Percentiles rank a stretch among this genome's conserved stretches.
Evolutionary conservation across 2,329 filamentous ascomycete genomes (phyloP).

Genomic region (Polytolypa hystricis): DNA sequence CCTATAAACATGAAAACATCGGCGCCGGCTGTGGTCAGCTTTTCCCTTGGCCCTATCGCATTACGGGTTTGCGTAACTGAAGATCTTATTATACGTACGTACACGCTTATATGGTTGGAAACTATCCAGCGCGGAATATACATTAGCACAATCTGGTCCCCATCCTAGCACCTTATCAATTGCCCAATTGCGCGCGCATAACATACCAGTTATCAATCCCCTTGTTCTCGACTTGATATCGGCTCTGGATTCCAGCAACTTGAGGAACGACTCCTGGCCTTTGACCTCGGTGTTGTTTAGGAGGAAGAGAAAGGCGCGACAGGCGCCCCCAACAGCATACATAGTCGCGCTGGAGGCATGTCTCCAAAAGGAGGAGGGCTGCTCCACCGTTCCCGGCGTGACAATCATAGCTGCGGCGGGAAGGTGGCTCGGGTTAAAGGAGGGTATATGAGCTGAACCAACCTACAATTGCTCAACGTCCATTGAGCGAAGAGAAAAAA

Average conservation of each 20-base stretch:
- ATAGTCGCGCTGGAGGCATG: slow-evolving; percentile 63
- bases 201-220: slow-evolving; percentile 71
- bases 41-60: slow-evolving; percentile 10
- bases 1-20: slow-evolving; percentile 41
- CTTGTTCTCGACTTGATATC: slow-evolving; percentile 55
- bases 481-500: not conserved
- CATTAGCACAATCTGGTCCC: slow-evolving; percentile 7
- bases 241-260: slow-evolving; percentile 61
- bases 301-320: slow-evolving; percentile 62
- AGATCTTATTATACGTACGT: slow-evolving; percentile 41
- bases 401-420: slow-evolving; percentile 23
- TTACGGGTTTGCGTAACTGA: slow-evolving; percentile 12
- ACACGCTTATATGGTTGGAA: slow-evolving; percentile 83
- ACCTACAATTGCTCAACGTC: not conserved
- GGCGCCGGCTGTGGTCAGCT: slow-evolving; percentile 18
- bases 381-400: slow-evolving; percentile 29
- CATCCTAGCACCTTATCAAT: no score
- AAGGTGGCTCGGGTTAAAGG: slow-evolving; percentile 10
- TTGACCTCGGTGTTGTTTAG: slow-evolving; percentile 65
- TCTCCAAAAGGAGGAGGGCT: slow-evolving; percentile 49
- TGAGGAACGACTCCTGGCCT: slow-evolving; percentile 64
- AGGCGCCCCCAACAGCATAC: slow-evolving; percentile 59
- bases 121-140: slow-evolving; percentile 39
- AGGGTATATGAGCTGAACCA: no score
- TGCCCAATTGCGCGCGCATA: not conserved